Evolutionary conservation across 2,329 filamentous ascomycete species (phyloP), one percentile per base, ranked within the genome.

Genomic region (Xylaria polymorpha): DNA sequence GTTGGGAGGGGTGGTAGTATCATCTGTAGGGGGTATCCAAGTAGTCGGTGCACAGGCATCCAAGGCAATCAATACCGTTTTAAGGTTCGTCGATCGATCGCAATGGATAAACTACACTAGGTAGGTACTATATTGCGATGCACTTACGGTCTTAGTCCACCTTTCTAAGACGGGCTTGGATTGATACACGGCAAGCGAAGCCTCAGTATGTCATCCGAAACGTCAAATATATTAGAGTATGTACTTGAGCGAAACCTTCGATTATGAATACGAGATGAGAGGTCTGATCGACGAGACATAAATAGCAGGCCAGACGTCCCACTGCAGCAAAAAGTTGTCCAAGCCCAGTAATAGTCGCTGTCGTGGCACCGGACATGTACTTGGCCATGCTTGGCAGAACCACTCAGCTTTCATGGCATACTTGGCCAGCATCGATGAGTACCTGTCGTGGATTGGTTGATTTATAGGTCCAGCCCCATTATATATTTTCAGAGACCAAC

Each of bases 121-220:
- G n/a, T n/a, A n/a, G n/a, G 25, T 53, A 22, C 20, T 35, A 15
- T 7, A 20, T n/a, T 46, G 4, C n/a, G 5, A 66, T 61, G 59
- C 56, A 39, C 20, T 55, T 29, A 64, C 67, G 60, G 64, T 59
- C 55, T 69, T 60, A 67, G 46, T 9, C 39, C 9, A 18, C 51
- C 22, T 35, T 39, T 44, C 56, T 22, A 41, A 62, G 53, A 48
- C 58, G 48, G 53, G 39, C 37, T 20, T 15, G 25, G 59, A 48
- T 43, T 55, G 44, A 37, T 39, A 46, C 1, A n/a, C 10, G 15
- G 51, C 53, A n/a, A 53, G 43, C 57, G 25, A 51, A 57, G 43
- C 57, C 57, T 65, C 53, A 15, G 37, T 43, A 29, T 9, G 25
- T 44, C 35, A 22, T 48, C 10, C 57, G 32, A 56, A 39, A 39